Percentiles rank a stretch among this genome's conserved stretches.
Conservation (phyloP, 2,329 filamentous ascomycete genomes). For the Phialophora chinensis region DNA sequence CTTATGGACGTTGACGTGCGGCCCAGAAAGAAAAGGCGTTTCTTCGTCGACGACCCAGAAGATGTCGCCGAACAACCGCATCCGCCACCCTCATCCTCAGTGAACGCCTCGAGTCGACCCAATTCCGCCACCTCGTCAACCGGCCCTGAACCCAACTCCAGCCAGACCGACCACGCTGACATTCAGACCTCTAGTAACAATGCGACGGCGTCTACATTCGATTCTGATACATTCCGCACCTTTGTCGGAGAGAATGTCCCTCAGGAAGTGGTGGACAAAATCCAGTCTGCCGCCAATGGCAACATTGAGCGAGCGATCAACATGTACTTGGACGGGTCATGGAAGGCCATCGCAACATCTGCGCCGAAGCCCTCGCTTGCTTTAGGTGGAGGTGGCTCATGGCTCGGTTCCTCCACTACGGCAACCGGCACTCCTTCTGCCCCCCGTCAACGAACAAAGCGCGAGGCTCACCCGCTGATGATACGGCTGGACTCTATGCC, state of each 20-base stretch:
- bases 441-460: background rate
- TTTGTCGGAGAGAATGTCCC: conserved; percentile 62
- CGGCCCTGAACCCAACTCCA: conserved; percentile 18
- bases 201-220: conserved; percentile 51
- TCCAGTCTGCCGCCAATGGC: conserved; percentile 58
- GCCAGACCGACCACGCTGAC: conserved; percentile 30
- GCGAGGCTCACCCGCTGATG: conserved; percentile 33
- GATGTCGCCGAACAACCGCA: conserved; percentile 36
- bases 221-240: conserved; percentile 61
- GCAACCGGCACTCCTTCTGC: background rate
- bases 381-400: conserved; percentile 26
- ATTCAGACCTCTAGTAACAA: conserved; percentile 19
- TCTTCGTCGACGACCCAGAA: conserved; percentile 62
- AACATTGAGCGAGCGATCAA: conserved; percentile 68
- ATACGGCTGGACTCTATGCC: conserved; percentile 54
- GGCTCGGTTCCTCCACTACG: conserved; percentile 23
- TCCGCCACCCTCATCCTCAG: conserved; percentile 35
- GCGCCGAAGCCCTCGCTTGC: conserved; percentile 13
- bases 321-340: conserved; percentile 69
- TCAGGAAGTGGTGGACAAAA: conserved; percentile 51
- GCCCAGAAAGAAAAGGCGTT: conserved; percentile 67
- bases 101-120: conserved; percentile 42
- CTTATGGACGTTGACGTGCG: conserved; percentile 55
- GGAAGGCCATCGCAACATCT: conserved; percentile 48
- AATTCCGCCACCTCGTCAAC: conserved; percentile 38